Conservation (phyloP, 164 flowering plant genomes). For the Hamamelis virginiana region DNA sequence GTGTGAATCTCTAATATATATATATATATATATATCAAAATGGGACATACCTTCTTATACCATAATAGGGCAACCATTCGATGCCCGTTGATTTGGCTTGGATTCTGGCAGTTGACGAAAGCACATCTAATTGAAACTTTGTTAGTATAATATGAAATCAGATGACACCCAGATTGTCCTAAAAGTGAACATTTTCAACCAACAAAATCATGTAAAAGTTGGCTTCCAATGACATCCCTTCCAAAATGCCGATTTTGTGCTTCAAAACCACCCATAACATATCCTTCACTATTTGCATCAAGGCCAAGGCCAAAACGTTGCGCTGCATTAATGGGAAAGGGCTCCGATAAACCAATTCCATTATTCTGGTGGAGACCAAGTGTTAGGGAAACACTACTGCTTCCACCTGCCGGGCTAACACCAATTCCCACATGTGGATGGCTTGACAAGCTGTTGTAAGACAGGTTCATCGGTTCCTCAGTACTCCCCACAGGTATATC, state of each 20-base stretch:
- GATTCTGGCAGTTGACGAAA: slow-evolving; percentile 4
- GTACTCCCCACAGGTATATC: slow-evolving; percentile 15
- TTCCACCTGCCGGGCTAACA: slow-evolving; percentile 32
- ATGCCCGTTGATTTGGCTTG: not conserved
- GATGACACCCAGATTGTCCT: not conserved
- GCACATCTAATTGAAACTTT: not conserved
- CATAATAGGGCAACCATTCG: slow-evolving; percentile 3
- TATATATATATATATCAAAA: not conserved
- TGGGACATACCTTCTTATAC: not conserved
- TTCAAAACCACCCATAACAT: slow-evolving; percentile 42
- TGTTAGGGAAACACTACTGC: slow-evolving; percentile 59
- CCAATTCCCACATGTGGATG: slow-evolving; percentile 32
- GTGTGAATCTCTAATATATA: not conserved
- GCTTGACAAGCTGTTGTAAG: slow-evolving; percentile 33
- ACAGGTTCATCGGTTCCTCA: slow-evolving; percentile 30
- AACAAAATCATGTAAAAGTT: slow-evolving; percentile 60
- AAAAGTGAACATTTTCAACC: slow-evolving; percentile 28
- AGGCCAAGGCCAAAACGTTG: slow-evolving; percentile 47
- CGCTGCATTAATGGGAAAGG: slow-evolving; percentile 45
- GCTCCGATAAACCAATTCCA: slow-evolving; percentile 43
- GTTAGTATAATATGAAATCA: not conserved
- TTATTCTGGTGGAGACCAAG: slow-evolving; percentile 72
- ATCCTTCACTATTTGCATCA: slow-evolving; percentile 34
- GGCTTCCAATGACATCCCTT: slow-evolving; percentile 49
- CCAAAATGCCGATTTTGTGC: slow-evolving; percentile 41